Conservation (phyloP, 305 asterid species). For the Fraxinus dipetala region DNA sequence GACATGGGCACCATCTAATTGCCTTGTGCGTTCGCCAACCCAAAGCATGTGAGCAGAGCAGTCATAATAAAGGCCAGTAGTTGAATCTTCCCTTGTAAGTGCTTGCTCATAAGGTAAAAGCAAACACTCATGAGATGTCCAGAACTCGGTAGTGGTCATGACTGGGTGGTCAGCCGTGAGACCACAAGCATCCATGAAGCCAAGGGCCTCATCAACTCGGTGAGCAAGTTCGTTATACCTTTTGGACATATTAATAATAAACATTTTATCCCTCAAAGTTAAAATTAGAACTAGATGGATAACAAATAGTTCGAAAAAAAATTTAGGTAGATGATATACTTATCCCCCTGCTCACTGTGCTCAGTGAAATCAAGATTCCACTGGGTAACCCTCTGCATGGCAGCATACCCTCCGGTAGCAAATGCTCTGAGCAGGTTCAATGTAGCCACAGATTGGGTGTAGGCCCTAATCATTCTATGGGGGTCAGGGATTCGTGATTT, state of each 20-base stretch:
- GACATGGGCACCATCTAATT: constrained; percentile 48
- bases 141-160: constrained; percentile 47
- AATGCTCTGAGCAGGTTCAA: constrained; percentile 19
- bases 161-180: constrained; percentile 44
- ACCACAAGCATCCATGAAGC: constrained; percentile 49
- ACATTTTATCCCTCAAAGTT: constrained; percentile 1
- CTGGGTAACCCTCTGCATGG: constrained; percentile 21
- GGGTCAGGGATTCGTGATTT: constrained; percentile 21
- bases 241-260: constrained; percentile 13
- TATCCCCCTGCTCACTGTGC: constrained; percentile 23
- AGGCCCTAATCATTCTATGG: constrained; percentile 18
- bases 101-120: constrained; percentile 50
- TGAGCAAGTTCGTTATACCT: constrained; percentile 46
- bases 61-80: constrained; percentile 26
- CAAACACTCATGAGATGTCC: constrained; percentile 54
- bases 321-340: not conserved
- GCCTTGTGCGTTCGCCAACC: constrained; percentile 38
- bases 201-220: constrained; percentile 35
- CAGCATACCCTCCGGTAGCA: constrained; percentile 24
- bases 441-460: constrained; percentile 22
- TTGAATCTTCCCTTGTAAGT: constrained; percentile 47
- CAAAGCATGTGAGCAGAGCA: constrained; percentile 46
- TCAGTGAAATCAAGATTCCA: constrained; percentile 23
- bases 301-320: not conserved
- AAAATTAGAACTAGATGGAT: not conserved